Evolutionary conservation across 495 filamentous ascomycete species (phyloP), one percentile per base, ranked within the genome.

Genomic region (Penicillium tannophilum): DNA sequence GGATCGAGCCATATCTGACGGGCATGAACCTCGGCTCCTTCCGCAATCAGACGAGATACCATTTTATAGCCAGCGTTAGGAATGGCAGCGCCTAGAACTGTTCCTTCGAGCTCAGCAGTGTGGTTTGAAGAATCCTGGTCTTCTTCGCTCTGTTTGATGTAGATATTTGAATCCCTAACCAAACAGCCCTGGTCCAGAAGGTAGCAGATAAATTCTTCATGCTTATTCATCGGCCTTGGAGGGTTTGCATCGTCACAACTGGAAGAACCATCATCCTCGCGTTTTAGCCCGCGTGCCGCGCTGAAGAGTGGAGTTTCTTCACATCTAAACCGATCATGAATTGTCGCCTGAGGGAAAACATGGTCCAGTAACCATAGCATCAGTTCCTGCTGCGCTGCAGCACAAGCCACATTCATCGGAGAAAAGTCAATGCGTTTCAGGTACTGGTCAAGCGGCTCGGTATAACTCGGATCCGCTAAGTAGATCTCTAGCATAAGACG

Each of bases 41-140:
- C 42, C 7, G 42, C 52, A 46, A 55, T 46, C 8, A 55, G 52
- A 44, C 42, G 36, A 12, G 42, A 55, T n/a, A 44, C 52, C 10
- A 55, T 30, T 16, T 11, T 16, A 31, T 55, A 35, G 41, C 52
- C 46, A 6, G 41, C n/a, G 36, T 55, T 19, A 20, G 42, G 26
- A 24, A 44, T 20, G 17, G 52, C 41, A 12, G 16, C 52, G 16
- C 52, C 26, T 42, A 55, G 52, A 7, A 55, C 52, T 2, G 52
- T 39, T 14, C 14, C 10, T 14, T 39, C 35, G 11, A 39, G 35
- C 35, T 14, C 35, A 14, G 35, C 31, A 11, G 11, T 33, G 4
- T 11, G 31, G 11, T 33, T 6, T 6, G 31, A 4, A 2, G 31
- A 33, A 33, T 33, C 6, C 1, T 7, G 11, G 35, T 12, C 14